Evolutionary conservation across 2,329 filamentous ascomycete species (phyloP).

Genomic region (Helotiales sp.): DNA sequence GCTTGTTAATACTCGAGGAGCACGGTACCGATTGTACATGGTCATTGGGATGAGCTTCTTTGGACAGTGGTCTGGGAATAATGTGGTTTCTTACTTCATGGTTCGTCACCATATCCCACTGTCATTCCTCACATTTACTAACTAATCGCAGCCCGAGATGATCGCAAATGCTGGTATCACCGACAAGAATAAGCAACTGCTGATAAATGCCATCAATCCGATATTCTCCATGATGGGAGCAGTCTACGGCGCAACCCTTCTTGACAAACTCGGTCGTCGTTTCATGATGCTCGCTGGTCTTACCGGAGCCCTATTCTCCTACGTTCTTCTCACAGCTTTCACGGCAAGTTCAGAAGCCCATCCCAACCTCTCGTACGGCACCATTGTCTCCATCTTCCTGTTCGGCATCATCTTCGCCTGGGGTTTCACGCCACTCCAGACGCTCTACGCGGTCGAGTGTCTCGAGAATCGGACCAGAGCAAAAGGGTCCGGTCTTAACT

Average conservation of each 20-base stretch:
- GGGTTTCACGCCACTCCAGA: constrained; percentile 45
- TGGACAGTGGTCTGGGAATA: constrained; percentile 48
- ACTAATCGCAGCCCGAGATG: constrained; percentile 40
- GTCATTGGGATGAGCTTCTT: constrained; percentile 54
- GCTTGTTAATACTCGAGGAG: constrained; percentile 48
- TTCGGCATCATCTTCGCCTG: constrained; percentile 45
- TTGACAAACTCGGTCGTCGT: constrained; percentile 45
- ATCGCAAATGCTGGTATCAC: constrained; percentile 40
- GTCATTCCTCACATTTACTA: not conserved
- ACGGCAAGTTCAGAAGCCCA: constrained; percentile 32
- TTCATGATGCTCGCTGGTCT: constrained; percentile 39
- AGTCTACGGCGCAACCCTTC: constrained; percentile 44
- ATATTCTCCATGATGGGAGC: constrained; percentile 44
- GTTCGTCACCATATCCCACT: not conserved
- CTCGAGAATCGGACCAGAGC: constrained; percentile 47
- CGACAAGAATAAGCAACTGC: constrained; percentile 31
- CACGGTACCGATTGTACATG: constrained; percentile 50
- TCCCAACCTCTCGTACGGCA: constrained; percentile 42
- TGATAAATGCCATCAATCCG: constrained; percentile 37
- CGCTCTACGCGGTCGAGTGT: constrained; percentile 49
- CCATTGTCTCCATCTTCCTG: constrained; percentile 50
- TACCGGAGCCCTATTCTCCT: constrained; percentile 24
- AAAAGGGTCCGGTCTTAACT: constrained; percentile 48
- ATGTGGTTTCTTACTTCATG: constrained; percentile 43
- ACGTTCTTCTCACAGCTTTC: constrained; percentile 30